Evolutionary conservation across 106 monocot species (phyloP).

Genomic region (Acorus calamus): DNA sequence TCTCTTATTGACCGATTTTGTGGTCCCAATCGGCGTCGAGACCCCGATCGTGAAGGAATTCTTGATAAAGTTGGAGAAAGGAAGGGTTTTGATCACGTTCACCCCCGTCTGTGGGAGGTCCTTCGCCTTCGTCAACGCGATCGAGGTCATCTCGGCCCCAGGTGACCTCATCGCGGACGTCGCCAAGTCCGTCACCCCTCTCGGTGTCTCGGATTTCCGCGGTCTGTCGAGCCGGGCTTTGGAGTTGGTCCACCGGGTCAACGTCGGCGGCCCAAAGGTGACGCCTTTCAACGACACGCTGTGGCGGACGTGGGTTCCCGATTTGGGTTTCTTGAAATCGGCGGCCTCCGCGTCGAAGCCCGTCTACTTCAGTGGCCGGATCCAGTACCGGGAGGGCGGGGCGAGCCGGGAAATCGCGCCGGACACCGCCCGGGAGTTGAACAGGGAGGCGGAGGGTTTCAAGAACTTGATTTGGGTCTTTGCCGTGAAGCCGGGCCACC

Average conservation of each 20-base stretch:
- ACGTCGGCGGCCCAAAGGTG: conserved; percentile 70
- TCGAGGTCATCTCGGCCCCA: conserved; percentile 72
- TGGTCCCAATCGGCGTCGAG: neutral
- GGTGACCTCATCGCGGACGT: conserved; percentile 38
- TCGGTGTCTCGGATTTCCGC: conserved; percentile 10
- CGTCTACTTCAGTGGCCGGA: conserved; percentile 41
- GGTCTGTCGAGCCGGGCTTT: conserved; percentile 37
- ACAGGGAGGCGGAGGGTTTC: conserved; percentile 5
- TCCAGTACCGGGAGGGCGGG: conserved; percentile 42
- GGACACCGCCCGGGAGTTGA: conserved; percentile 38
- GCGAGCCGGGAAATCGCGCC: conserved; percentile 76
- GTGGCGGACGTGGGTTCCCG: conserved; percentile 86
- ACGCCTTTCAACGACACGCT: conserved; percentile 85
- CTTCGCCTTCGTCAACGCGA: conserved; percentile 76
- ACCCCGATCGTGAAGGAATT: conserved; percentile 55
- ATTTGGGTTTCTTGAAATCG: conserved; percentile 22
- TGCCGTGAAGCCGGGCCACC: conserved; percentile 33
- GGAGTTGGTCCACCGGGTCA: conserved; percentile 60
- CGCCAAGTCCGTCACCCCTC: conserved; percentile 28
- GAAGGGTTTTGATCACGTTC: conserved; percentile 42
- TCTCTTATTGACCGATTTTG: conserved; percentile 52
- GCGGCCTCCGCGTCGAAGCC: conserved; percentile 5
- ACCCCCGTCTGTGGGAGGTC: conserved; percentile 26
- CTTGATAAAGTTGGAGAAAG: conserved; percentile 30
- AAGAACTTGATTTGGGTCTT: conserved; percentile 71